A percentile compares a stretch with the other conserved stretches of the same genome.
Conservation (phyloP, 1,284 basidiomycete species). For the Heterobasidion occidentale region DNA sequence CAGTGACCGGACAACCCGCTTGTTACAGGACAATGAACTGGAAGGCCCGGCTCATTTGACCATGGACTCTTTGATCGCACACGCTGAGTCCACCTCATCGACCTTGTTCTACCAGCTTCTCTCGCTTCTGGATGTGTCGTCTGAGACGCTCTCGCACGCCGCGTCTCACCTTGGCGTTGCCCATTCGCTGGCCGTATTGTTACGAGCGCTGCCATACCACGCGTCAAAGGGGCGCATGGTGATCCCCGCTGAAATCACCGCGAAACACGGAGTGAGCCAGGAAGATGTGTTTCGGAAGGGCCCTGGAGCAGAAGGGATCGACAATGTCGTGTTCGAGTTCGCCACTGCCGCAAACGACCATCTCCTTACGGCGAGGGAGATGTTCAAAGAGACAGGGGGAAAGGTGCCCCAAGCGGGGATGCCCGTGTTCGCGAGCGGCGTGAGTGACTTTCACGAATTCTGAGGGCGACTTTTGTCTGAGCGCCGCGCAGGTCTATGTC, state of each 20-base stretch:
- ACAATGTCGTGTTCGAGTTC: constrained; percentile 82
- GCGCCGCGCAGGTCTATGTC: constrained; percentile 56
- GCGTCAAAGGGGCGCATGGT: constrained; percentile 67
- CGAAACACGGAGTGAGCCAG: constrained; percentile 74
- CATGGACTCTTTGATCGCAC: constrained; percentile 59
- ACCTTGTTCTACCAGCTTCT: constrained; percentile 77
- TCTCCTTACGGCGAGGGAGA: constrained; percentile 74
- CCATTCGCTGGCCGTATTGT: constrained; percentile 63
- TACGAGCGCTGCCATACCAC: constrained; percentile 75
- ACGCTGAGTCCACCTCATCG: constrained; percentile 74
- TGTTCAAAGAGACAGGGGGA: constrained; percentile 59
- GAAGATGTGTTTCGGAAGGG: constrained; percentile 81
- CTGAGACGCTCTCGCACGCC: constrained; percentile 62
- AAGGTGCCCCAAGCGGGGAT: constrained; percentile 60
- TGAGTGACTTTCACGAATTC: constrained; percentile 31
- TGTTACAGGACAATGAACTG: constrained; percentile 64
- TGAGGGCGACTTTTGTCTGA: neutral
- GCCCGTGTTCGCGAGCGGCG: constrained; percentile 75
- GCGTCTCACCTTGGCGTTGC: constrained; percentile 74
- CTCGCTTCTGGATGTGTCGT: constrained; percentile 61
- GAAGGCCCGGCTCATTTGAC: constrained; percentile 63
- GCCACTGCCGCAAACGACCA: constrained; percentile 91
- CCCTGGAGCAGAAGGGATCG: constrained; percentile 51
- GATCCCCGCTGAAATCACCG: constrained; percentile 80
- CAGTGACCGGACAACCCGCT: neutral